These are phyloP conservation scores for Psophocarpus tetragonolobus DNA, from an alignment of 306 rosid species.

Conservation along the genomic window DNA sequence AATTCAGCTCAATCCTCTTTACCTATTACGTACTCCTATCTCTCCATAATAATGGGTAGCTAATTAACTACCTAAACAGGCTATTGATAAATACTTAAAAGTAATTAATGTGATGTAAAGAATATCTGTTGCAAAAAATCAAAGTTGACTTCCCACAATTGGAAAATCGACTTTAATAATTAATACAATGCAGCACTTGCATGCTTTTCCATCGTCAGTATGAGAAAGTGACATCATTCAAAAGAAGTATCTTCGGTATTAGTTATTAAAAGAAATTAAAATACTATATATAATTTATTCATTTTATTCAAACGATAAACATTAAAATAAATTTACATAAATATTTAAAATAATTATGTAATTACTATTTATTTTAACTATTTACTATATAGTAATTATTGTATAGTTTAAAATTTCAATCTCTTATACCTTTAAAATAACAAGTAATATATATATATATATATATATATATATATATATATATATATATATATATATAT, in stretches of 20 bases:
- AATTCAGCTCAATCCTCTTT: not conserved
- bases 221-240: not conserved
- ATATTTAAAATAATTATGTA: not conserved
- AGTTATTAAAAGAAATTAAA: not conserved
- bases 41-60: not conserved
- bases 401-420: not conserved
- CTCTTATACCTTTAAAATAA: too few relatives aligned
- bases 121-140: too few relatives aligned
- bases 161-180: not conserved
- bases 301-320: not conserved
- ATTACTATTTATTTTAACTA: not conserved
- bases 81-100: not conserved
- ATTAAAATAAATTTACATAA: not conserved
- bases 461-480: not conserved
- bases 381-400: too few relatives aligned
- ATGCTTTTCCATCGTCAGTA: not conserved
- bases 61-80: not conserved
- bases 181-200: not conserved
- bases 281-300: not conserved
- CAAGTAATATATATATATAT: too few relatives aligned
- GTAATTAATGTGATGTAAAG: not conserved
- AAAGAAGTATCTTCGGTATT: not conserved
- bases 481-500: not conserved
- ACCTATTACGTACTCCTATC: not conserved
- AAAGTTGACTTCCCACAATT: not conserved